A percentile compares a stretch with the other conserved stretches of the same genome.
Conservation (phyloP, 495 filamentous ascomycete species). For the Penicillium desertorum region DNA sequence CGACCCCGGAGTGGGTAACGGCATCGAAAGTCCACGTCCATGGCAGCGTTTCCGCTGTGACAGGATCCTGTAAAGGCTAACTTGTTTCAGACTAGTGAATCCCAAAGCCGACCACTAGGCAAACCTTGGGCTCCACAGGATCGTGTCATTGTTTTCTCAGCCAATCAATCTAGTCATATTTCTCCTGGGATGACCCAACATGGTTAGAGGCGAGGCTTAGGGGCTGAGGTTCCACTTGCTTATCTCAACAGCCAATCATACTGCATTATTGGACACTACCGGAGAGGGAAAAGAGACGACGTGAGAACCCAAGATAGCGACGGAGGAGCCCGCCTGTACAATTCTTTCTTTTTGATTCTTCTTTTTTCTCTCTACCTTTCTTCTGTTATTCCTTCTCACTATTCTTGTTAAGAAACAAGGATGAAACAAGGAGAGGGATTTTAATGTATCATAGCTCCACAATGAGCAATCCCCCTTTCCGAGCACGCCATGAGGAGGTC, state of each 20-base stretch:
- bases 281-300: conserved; percentile 1
- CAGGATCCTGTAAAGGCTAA: conserved; percentile 14
- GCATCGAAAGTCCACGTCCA: conserved; percentile 3
- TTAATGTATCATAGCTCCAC: conserved; percentile 12
- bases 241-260: conserved; percentile 28
- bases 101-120: conserved; percentile 9
- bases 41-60: conserved; percentile 13
- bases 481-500: conserved; percentile 35
- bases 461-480: conserved; percentile 32
- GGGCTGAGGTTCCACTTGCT: conserved; percentile 29
- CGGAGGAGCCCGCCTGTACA: neutral
- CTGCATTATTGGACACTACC: neutral
- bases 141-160: conserved; percentile 17
- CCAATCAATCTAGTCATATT: conserved; percentile 14
- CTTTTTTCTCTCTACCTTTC: neutral
- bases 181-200: conserved; percentile 17
- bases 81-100: conserved; percentile 21
- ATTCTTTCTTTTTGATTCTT: neutral
- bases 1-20: conserved; percentile 20
- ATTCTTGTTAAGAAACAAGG: neutral
- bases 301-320: neutral
- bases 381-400: neutral
- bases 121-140: conserved; percentile 24
- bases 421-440: neutral
- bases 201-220: conserved; percentile 16